Conservation (phyloP, 805 yeast species). For the Saccharomycopsis oosterbeekiorum region DNA sequence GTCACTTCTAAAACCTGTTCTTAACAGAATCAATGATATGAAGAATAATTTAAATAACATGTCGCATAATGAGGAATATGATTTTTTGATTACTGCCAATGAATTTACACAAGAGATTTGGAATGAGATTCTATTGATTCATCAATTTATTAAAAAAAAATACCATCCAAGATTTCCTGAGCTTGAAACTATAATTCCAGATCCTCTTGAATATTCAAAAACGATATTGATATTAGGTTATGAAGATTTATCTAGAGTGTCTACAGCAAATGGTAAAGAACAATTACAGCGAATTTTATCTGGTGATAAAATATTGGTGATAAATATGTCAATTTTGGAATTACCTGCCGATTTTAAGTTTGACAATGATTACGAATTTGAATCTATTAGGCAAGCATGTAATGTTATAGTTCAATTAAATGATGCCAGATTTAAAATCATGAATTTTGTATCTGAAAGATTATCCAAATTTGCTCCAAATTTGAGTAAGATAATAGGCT, state of each 20-base stretch:
- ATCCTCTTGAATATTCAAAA: constrained; percentile 52
- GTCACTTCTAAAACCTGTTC: background rate
- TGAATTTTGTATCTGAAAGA: constrained; percentile 45
- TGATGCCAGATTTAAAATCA: constrained; percentile 33
- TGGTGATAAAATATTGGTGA: constrained; percentile 58
- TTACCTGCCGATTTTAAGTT: constrained; percentile 23
- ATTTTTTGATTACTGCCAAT: constrained; percentile 45
- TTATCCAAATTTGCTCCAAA: constrained; percentile 69
- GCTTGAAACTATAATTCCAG: constrained; percentile 49
- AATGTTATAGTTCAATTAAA: constrained; percentile 37
- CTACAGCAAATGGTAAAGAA: constrained; percentile 10
- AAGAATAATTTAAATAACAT: background rate
- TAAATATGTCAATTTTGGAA: constrained; percentile 65
- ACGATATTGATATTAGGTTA: constrained; percentile 44
- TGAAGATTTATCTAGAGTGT: constrained; percentile 25
- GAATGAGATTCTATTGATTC: constrained; percentile 42
- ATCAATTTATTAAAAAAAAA: constrained; percentile 38
- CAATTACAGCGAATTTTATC: constrained; percentile 33
- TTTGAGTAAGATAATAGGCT: constrained; percentile 58
- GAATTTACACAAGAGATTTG: constrained; percentile 43
- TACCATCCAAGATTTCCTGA: constrained; percentile 65
- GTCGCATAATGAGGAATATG: background rate
- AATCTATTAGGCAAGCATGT: constrained; percentile 35
- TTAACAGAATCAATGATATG: background rate
- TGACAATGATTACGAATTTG: constrained; percentile 28